These are phyloP conservation scores for Limnanthes douglasii DNA, from an alignment of 345 rosid species.

Conservation along the genomic window DNA sequence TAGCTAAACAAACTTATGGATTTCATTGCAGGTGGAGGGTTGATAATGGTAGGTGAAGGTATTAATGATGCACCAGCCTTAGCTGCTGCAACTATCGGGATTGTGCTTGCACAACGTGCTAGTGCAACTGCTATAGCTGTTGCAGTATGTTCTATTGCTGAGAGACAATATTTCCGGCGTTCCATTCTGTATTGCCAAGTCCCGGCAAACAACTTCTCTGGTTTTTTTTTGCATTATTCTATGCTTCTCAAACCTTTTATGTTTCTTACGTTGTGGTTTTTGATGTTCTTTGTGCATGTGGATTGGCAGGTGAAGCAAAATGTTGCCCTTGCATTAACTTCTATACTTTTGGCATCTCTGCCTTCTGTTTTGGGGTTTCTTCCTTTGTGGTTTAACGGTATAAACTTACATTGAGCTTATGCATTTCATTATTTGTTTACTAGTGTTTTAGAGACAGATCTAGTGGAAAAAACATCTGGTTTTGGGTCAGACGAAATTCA, in stretches of 20 bases:
- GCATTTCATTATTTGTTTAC: background rate
- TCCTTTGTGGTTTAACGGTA: constrained; percentile 95
- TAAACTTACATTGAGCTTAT: constrained; percentile 12
- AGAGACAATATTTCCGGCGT: constrained; percentile 66
- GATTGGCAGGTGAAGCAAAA: constrained; percentile 76
- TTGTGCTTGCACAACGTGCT: constrained; percentile 93
- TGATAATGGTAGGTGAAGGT: constrained; percentile 96
- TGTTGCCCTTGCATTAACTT: constrained; percentile 69
- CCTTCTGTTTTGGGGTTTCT: constrained; percentile 79
- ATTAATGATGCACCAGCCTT: constrained; percentile 97
- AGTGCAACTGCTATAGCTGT: constrained; percentile 95
- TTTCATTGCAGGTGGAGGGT: constrained; percentile 65
- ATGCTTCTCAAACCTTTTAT: too few relatives aligned
- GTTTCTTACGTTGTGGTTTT: background rate
- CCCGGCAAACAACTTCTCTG: constrained; percentile 76
- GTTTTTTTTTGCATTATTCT: constrained; percentile 19
- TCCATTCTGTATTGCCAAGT: constrained; percentile 83
- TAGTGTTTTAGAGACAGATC: too few relatives aligned
- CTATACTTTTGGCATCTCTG: constrained; percentile 64
- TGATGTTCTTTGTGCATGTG: constrained; percentile 4
- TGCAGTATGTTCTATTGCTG: constrained; percentile 74
- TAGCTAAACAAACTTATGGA: background rate
- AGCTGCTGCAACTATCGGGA: constrained; percentile 92
- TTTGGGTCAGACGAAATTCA: too few relatives aligned
- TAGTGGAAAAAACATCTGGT: too few relatives aligned